Evolutionary conservation across 2,329 filamentous ascomycete genomes (phyloP).

Genomic region (Penicillium capsulatum): DNA sequence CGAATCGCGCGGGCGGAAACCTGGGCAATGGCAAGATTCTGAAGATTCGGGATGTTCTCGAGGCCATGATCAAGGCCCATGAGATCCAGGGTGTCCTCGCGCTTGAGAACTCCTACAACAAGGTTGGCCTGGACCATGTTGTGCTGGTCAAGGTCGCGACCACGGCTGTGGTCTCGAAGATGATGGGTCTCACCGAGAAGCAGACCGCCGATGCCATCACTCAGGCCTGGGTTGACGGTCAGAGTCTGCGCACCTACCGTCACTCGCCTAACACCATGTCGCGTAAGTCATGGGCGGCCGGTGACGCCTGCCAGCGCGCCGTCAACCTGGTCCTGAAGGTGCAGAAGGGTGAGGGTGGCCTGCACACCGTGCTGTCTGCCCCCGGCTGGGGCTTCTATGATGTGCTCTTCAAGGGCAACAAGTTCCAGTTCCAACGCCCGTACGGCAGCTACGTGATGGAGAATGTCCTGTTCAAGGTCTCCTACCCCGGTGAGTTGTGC

Average conservation of each 20-base stretch:
- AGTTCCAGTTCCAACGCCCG: conserved; percentile 90
- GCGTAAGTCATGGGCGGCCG: conserved; percentile 97
- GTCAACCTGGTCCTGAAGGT: conserved; percentile 91
- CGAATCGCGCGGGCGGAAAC: conserved; percentile 79
- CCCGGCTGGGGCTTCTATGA: conserved; percentile 99
- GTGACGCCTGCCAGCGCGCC: conserved; percentile 93
- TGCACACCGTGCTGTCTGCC: conserved; percentile 88
- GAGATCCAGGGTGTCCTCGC: conserved; percentile 98
- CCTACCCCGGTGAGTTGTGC: conserved; percentile 77
- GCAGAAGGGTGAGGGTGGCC: conserved; percentile 80
- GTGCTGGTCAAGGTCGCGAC: conserved; percentile 97
- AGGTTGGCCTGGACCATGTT: conserved; percentile 95
- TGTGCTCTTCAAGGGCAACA: conserved; percentile 91
- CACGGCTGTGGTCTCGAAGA: conserved; percentile 87
- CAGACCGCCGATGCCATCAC: conserved; percentile 95
- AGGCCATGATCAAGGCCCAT: conserved; percentile 98
- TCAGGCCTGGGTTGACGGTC: conserved; percentile 96
- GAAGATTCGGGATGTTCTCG: conserved; percentile 83
- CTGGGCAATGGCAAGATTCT: conserved; percentile 70
- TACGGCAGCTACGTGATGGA: conserved; percentile 99
- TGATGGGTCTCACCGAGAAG: conserved; percentile 82
- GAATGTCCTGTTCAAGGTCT: conserved; percentile 99
- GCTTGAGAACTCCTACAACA: conserved; percentile 97
- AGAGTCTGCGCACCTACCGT: conserved; percentile 92
- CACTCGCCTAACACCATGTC: conserved; percentile 99